Evolutionary conservation across 805 yeast species (phyloP), one percentile per base, ranked within the genome.

Genomic region (Candida yuanshanica): DNA sequence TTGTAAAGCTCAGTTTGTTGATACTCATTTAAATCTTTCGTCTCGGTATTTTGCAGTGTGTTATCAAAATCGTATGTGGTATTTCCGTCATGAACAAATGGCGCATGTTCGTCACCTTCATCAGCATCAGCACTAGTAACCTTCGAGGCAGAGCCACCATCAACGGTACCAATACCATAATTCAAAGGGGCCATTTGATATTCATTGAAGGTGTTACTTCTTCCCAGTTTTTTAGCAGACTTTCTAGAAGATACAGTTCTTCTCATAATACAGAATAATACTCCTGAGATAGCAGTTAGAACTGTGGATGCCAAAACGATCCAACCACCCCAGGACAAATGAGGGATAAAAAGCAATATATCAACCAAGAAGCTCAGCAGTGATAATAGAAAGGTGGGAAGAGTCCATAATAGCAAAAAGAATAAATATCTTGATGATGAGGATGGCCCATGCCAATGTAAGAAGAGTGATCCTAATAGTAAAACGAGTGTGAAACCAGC

Each of bases 261-360:
- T 54, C 90, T 77, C 68, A 83, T 71, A 39, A 85, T 70, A 58
- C 95, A 87, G 16, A 84, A 62, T 48, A 81, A 58, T 2, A 88
- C 72, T 1, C 87, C 79, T 22, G 77, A 70, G 2, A 81, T 47
- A 0, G 91, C 83, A 35, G 81, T 68, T 24, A 81, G 59, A 2
- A 83, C 74, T 0, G 93, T 76, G 1, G 91, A 75, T 0, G 77
- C 78, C 20, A 90, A 64, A 44, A 85, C 74, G 38, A 83, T 65
- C 97, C 97, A 91, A 20, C 96, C 96, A 35, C 82, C 74, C 80
- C 88, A 89, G 40, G 77, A 72, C 41, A 91, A 64, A 55, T 79
- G 78, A 2, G 90, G 85, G 2, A 81, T 72, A 53, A 91, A 91
- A 38, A 91, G 60, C 32, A 90, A 60, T 29, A 90, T 75, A 58